phyloP scores from a whole-genome alignment of 129 eudicot genomes.

The Silybum marianum region DNA sequence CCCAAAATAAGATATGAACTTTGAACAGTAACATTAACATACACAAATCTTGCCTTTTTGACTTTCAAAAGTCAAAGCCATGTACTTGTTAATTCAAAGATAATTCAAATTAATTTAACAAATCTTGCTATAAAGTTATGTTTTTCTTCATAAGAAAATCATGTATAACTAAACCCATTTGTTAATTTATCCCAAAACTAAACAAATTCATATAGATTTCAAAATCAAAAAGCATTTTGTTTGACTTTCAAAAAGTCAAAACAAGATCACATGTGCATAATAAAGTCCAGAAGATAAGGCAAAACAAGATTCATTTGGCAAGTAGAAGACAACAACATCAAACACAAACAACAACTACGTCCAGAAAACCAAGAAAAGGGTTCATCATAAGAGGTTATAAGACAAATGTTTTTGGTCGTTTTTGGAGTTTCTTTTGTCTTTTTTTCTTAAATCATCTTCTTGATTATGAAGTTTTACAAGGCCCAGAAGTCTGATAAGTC shows the following conservation, averaged over 20 bases:
- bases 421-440: conserved; percentile 25
- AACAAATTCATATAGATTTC: conserved; percentile 18
- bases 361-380: conserved; percentile 33
- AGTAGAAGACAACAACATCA: conserved; percentile 34
- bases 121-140: not conserved
- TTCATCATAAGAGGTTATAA: conserved; percentile 13
- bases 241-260: conserved; percentile 35
- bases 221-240: conserved; percentile 14
- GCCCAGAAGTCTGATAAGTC: conserved; percentile 29
- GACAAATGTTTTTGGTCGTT: conserved; percentile 27
- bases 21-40: not conserved
- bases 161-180: not conserved
- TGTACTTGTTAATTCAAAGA: conserved; percentile 8
- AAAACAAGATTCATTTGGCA: conserved; percentile 25
- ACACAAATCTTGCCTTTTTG: conserved; percentile 1
- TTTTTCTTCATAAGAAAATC: not conserved
- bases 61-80: conserved; percentile 28
- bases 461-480: conserved; percentile 16
- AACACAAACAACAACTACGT: conserved; percentile 27
- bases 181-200: conserved; percentile 16
- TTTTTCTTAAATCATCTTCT: conserved; percentile 18
- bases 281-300: conserved; percentile 17
- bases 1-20: conserved; percentile 1
- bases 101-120: not conserved
- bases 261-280: conserved; percentile 16